These are phyloP conservation scores for Elongisporangium undulatum DNA, from an alignment of 352 stramenopile species.

Conservation along the genomic window DNA sequence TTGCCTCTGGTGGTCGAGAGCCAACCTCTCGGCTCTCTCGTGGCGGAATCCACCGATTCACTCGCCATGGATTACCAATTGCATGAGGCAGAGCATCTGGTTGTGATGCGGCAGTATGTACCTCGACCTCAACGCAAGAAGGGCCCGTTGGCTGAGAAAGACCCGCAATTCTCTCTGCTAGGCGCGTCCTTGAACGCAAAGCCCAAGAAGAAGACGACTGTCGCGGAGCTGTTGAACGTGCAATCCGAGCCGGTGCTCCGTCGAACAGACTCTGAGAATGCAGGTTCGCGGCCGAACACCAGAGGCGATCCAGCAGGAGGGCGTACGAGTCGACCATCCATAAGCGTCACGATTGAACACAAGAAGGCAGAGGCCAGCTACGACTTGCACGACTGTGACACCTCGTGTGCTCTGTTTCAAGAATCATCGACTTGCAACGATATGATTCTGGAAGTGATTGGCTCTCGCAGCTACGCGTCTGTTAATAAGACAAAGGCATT, in stretches of 20 bases:
- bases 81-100: not conserved
- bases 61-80: not conserved
- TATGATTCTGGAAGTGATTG: not conserved
- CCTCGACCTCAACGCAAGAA: not conserved
- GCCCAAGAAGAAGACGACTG: not conserved
- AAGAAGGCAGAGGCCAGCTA: not conserved
- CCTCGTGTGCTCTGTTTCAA: not conserved
- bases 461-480: not conserved
- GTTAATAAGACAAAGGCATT: not conserved
- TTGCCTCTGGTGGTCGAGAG: slow-evolving; percentile 13
- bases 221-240: not conserved
- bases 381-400: not conserved
- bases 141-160: not conserved
- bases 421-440: not conserved
- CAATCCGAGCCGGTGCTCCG: not conserved
- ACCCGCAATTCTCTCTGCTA: not conserved
- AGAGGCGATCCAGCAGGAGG: not conserved
- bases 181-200: not conserved
- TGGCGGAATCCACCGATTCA: not conserved
- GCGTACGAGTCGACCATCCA: not conserved
- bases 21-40: not conserved
- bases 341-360: not conserved
- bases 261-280: not conserved
- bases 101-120: not conserved
- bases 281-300: not conserved